A percentile compares a stretch with the other conserved stretches of the same genome.
Conservation (phyloP, 331 rosid genomes). For the Arachis monticola region DNA sequence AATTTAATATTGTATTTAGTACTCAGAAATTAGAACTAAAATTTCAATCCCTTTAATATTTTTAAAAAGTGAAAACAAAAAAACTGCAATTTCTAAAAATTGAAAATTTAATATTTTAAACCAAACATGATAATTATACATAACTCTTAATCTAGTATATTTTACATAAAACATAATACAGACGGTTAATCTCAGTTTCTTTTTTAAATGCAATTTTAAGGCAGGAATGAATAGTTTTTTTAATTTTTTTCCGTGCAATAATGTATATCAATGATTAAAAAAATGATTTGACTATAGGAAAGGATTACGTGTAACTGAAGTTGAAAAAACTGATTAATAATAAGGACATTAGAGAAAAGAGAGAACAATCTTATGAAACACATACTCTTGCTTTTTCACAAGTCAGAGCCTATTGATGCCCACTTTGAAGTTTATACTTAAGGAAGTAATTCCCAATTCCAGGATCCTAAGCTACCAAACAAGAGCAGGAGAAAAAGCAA, state of each 20-base stretch:
- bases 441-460: neutral
- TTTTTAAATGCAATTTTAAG: too few species aligned
- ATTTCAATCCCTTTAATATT: too few species aligned
- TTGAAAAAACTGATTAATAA: neutral
- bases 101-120: too few species aligned
- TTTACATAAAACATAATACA: too few species aligned
- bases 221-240: neutral
- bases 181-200: too few species aligned
- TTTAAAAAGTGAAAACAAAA: too few species aligned
- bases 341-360: neutral
- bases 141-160: too few species aligned
- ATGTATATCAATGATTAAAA: neutral
- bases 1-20: too few species aligned
- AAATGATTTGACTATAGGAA: neutral
- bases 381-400: slow-evolving; percentile 25
- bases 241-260: neutral
- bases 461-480: slow-evolving; percentile 35
- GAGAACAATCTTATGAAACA: slow-evolving; percentile 14
- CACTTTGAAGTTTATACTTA: slow-evolving; percentile 39
- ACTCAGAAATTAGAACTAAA: too few species aligned
- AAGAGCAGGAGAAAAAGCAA: slow-evolving; percentile 16
- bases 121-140: too few species aligned
- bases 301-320: neutral
- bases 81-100: too few species aligned
- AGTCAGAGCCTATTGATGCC: slow-evolving; percentile 38